A percentile compares a stretch with the other conserved stretches of the same genome.
These are phyloP conservation scores for Choanephora cucurbitarum DNA, from an alignment of 371 early-diverging fungal genomes.

Conservation along the genomic window DNA sequence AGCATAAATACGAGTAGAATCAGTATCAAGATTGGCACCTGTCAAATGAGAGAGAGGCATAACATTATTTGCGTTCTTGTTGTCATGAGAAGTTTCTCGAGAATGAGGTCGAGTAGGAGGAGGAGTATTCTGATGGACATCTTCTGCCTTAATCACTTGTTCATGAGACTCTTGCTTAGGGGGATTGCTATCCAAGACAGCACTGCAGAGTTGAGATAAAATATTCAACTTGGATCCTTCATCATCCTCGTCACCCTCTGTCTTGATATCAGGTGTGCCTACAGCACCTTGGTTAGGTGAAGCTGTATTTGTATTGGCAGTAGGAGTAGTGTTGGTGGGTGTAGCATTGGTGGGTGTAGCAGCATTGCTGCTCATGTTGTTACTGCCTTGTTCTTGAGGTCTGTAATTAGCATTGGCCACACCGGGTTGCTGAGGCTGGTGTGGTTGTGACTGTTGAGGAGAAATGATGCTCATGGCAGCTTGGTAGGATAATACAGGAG, in stretches of 20 bases:
- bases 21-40: conserved; percentile 15
- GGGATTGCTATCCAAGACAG: conserved; percentile 37
- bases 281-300: conserved; percentile 12
- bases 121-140: conserved; percentile 29
- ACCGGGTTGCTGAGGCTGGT: conserved; percentile 5
- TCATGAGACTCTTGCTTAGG: conserved; percentile 22
- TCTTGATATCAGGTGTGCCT: conserved; percentile 2
- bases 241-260: conserved; percentile 40
- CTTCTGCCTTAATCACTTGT: conserved; percentile 13
- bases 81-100: conserved; percentile 28
- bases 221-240: conserved; percentile 51
- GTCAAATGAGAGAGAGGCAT: neutral
- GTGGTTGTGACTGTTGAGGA: conserved; percentile 27
- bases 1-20: conserved; percentile 25
- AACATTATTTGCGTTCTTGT: neutral
- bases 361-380: conserved; percentile 27
- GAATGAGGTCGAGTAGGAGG: conserved; percentile 34
- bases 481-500: conserved; percentile 40
- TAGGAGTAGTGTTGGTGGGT: conserved; percentile 19
- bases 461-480: conserved; percentile 44
- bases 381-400: conserved; percentile 5
- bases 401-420: conserved; percentile 7
- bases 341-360: too few relatives aligned
- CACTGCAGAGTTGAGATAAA: conserved; percentile 50
- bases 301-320: conserved; percentile 13